Percentiles rank a stretch among this genome's conserved stretches.
Evolutionary conservation across 805 yeast species (phyloP).

Genomic region (Ogataea glucozyma): DNA sequence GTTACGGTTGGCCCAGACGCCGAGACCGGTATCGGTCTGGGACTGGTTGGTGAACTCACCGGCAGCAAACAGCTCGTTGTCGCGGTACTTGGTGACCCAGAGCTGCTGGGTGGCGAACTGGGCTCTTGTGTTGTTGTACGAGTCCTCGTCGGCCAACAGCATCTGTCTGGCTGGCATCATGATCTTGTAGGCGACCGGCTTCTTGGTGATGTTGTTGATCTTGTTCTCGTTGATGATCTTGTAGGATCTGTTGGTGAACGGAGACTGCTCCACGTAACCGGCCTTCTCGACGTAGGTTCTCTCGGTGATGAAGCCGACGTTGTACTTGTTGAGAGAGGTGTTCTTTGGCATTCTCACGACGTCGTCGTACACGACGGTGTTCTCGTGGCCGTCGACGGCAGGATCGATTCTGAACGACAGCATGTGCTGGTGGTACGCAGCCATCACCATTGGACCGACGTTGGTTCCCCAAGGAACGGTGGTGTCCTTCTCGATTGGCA

Average conservation of each 20-base stretch:
- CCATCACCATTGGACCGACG: constrained; percentile 79
- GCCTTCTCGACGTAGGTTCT: constrained; percentile 69
- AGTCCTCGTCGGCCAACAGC: constrained; percentile 64
- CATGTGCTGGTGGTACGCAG: constrained; percentile 83
- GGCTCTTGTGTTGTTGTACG: constrained; percentile 71
- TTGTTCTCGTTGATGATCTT: constrained; percentile 74
- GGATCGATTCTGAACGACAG: constrained; percentile 80
- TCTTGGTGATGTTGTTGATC: constrained; percentile 66
- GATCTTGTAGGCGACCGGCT: constrained; percentile 77
- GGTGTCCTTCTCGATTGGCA: constrained; percentile 72
- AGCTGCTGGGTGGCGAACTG: constrained; percentile 73
- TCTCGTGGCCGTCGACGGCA: constrained; percentile 77
- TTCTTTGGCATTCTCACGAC: constrained; percentile 59
- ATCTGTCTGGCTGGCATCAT: constrained; percentile 74
- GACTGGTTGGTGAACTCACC: constrained; percentile 89
- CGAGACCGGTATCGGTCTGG: constrained; percentile 65
- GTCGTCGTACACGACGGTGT: constrained; percentile 72
- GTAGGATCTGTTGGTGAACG: constrained; percentile 71
- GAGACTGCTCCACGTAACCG: constrained; percentile 70
- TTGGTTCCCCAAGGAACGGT: constrained; percentile 73
- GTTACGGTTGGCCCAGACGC: constrained; percentile 66
- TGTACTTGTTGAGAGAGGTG: constrained; percentile 58
- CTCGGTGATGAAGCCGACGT: constrained; percentile 67
- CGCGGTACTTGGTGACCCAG: constrained; percentile 80
- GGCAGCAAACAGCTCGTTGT: constrained; percentile 72